phyloP scores from a whole-genome alignment of 306 rosid species.

The Medicago arabica region DNA sequence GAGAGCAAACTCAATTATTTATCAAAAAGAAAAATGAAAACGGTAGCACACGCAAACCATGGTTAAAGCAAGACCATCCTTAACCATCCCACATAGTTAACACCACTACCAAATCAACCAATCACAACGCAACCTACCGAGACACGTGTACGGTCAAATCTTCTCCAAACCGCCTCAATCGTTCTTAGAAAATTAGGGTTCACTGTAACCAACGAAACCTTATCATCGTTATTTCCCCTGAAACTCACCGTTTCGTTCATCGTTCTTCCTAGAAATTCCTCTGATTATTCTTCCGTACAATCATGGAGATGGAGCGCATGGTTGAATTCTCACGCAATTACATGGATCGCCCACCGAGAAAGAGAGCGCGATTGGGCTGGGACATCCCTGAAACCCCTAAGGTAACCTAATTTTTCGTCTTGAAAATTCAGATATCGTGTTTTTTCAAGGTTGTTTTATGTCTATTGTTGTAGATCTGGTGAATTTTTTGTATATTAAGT shows the following conservation, averaged over 20 bases:
- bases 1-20: too few species aligned
- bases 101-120: slow-evolving; percentile 14
- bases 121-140: not conserved
- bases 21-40: not conserved
- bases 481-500: slow-evolving; percentile 42
- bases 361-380: slow-evolving; percentile 97
- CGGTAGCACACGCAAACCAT: slow-evolving; percentile 36
- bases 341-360: slow-evolving; percentile 92
- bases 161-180: slow-evolving; percentile 24
- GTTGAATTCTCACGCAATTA: slow-evolving; percentile 79
- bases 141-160: slow-evolving; percentile 61
- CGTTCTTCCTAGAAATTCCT: not conserved
- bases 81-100: slow-evolving; percentile 32
- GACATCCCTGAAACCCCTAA: slow-evolving; percentile 81
- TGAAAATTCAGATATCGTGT: slow-evolving; percentile 43
- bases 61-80: slow-evolving; percentile 34
- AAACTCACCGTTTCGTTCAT: not conserved
- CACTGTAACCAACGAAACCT: not conserved
- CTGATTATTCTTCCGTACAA: slow-evolving; percentile 8
- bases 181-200: slow-evolving; percentile 54
- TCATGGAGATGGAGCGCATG: slow-evolving; percentile 72
- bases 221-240: not conserved
- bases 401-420: slow-evolving; percentile 57
- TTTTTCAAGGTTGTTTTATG: slow-evolving; percentile 8
- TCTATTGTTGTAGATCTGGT: slow-evolving; percentile 52